phyloP scores from a whole-genome alignment of 192 early-diverging fungal species.

The Backusella sp. region DNA sequence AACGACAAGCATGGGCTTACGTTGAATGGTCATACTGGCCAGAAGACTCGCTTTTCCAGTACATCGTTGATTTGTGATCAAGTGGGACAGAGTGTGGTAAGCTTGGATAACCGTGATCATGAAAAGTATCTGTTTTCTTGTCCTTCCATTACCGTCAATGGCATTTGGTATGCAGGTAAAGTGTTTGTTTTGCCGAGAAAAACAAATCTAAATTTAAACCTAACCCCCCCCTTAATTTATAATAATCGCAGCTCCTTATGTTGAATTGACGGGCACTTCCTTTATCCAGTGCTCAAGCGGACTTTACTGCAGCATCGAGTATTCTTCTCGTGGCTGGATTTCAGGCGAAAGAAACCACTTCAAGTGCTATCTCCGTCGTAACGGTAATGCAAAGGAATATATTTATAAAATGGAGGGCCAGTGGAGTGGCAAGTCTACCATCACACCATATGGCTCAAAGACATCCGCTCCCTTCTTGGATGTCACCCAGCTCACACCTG shows the following conservation, averaged over 20 bases:
- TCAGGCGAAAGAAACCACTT: slow-evolving; percentile 78
- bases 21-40: slow-evolving; percentile 35
- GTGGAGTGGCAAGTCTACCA: slow-evolving; percentile 65
- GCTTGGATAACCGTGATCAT: slow-evolving; percentile 28
- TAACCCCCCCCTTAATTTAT: not conserved
- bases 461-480: slow-evolving; percentile 59
- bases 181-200: not conserved
- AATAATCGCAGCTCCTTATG: slow-evolving; percentile 25
- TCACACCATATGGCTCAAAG: slow-evolving; percentile 52
- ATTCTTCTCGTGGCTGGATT: slow-evolving; percentile 68
- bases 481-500: slow-evolving; percentile 45
- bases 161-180: slow-evolving; percentile 52
- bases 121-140: slow-evolving; percentile 68
- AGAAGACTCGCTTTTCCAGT: slow-evolving; percentile 64
- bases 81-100: slow-evolving; percentile 69
- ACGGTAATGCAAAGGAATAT: slow-evolving; percentile 32
- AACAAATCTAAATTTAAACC: slow-evolving; percentile 1
- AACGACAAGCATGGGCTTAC: slow-evolving; percentile 33
- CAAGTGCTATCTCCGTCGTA: slow-evolving; percentile 48
- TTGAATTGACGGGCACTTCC: slow-evolving; percentile 49
- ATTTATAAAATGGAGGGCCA: slow-evolving; percentile 49
- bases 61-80: slow-evolving; percentile 72
- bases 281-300: slow-evolving; percentile 61
- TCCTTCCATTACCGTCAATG: slow-evolving; percentile 72
- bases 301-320: slow-evolving; percentile 55